Evolutionary conservation across 2,329 filamentous ascomycete species (phyloP), one percentile per base, ranked within the genome.

Genomic region (Cytospora piceicola): DNA sequence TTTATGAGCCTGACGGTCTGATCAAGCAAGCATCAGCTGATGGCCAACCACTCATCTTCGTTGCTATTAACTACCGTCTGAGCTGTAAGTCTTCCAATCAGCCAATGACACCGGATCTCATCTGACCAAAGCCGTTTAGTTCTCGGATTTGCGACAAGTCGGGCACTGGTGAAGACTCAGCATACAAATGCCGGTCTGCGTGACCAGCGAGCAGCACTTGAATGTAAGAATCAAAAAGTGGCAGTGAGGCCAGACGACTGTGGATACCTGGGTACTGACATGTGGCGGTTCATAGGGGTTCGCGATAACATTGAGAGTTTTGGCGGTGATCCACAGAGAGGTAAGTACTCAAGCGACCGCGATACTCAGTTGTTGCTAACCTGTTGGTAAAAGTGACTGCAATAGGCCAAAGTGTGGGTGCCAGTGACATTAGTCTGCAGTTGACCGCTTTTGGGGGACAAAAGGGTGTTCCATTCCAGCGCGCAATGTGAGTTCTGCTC

Each of bases 351-450:
- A n/a, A 3, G 29, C 17, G 12, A 36, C 49, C 11, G 17, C 34
- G n/a, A 3, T 42, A 9, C 15, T 32, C 6, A 2, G 20, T 3
- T 29, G 30, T 24, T 34, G 30, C 46, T 61, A 39, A 61, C 29
- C 4, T 20, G 17, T 32, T 34, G 4, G 30, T 34, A 1, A 63
- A 12, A 72, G 71, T 74, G n/a, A 74, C 73, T 24, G 72, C 69
- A 1, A 65, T 74, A 12, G 74, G 74, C 0, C 74, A 76, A 53
- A 75, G 73, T 15, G 73, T 75, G 1, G 74, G 74, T 30, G 72
- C 69, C 24, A 72, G 69, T 22, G 73, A 73, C 58, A 73, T 75
- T 51, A 64, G 71, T 24, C 66, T 75, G 17, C 73, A 74, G 8
- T 54, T 76, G 42, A 69, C 66, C 15, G 67, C 74, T 0, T 75